Evolutionary conservation across 495 filamentous ascomycete species (phyloP), one percentile per base, ranked within the genome.

Genomic region (Articulospora tetracladia): DNA sequence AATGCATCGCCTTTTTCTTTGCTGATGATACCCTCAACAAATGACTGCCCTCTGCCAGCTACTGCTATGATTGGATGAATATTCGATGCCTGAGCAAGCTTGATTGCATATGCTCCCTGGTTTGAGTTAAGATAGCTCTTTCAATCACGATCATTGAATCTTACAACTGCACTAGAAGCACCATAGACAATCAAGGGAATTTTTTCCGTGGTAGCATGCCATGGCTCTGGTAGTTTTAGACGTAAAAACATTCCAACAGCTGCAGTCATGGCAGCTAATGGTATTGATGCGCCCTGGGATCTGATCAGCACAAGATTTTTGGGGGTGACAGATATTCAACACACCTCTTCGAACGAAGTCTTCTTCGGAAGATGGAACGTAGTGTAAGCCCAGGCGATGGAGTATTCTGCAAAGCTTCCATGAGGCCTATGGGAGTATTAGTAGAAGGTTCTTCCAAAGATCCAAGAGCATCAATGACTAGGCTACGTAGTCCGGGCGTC

Each of bases 1-100:
- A 92, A 76, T 0, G 76, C 71, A 66, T 93, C 90, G 50, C 90
- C 89, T 68, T 87, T 89, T 55, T 63, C 64, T 34, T 66, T 68
- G 69, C 86, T 83, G 50, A 93, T 78, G 44, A 92, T 70, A 0
- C 60, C 71, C 67, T 84, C 78, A 1, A 91, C 86, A 63, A 81
- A 83, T 3, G 79, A 46, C 15, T 70, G 69, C 12, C 85, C 85
- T 25, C 75, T 73, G 1, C 89, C 90, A 0, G 88, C 86, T 3
- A 93, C 75, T 47, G 74, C 83, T 58, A 92, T 85, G 19, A 92
- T 62, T 0, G 89, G 89, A 69, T 92, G 88, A 59, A 93, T 86
- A 64, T 90, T 85, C 32, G 86, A 82, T 19, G 76, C 69, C n/a
- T 61, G 65, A 20, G 88, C 88, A 22, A 91, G 72, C 68, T 92